Evolutionary conservation across 306 rosid species (phyloP).

Genomic region (Fragaria ananassa): DNA sequence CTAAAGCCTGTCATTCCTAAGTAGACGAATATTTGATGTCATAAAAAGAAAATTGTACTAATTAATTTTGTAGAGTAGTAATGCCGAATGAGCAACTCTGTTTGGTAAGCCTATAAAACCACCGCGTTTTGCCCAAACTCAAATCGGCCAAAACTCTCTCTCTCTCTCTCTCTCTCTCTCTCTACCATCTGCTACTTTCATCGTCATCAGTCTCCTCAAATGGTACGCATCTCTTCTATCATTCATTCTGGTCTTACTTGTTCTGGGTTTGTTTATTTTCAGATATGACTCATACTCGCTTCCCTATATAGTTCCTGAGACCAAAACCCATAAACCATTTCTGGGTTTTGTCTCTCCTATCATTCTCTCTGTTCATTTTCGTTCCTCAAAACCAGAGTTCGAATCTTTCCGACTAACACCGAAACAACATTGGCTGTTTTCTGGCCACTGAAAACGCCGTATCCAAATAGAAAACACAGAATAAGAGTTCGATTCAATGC

Average conservation of each 20-base stretch:
- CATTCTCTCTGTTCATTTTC: background rate
- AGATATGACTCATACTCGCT: background rate
- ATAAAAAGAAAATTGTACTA: too few species aligned
- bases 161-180: background rate
- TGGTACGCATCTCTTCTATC: slow-evolving; percentile 1
- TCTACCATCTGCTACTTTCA: background rate
- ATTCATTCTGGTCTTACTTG: background rate
- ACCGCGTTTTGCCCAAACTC: background rate
- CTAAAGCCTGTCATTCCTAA: too few species aligned
- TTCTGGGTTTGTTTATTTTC: background rate
- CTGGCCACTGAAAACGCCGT: background rate
- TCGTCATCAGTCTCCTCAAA: background rate
- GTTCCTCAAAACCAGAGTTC: background rate
- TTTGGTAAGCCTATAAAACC: background rate
- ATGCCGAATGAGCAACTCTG: background rate
- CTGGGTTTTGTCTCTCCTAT: background rate
- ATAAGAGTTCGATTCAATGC: background rate
- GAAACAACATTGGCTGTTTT: background rate
- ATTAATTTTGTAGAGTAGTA: too few species aligned
- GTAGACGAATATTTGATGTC: too few species aligned
- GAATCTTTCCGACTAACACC: background rate
- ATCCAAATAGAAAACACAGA: background rate
- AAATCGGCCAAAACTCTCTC: background rate
- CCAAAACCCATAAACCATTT: background rate
- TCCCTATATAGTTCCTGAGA: too few species aligned